phyloP scores from a whole-genome alignment of 148 eudicot species.

The Rhododendron vialii region DNA sequence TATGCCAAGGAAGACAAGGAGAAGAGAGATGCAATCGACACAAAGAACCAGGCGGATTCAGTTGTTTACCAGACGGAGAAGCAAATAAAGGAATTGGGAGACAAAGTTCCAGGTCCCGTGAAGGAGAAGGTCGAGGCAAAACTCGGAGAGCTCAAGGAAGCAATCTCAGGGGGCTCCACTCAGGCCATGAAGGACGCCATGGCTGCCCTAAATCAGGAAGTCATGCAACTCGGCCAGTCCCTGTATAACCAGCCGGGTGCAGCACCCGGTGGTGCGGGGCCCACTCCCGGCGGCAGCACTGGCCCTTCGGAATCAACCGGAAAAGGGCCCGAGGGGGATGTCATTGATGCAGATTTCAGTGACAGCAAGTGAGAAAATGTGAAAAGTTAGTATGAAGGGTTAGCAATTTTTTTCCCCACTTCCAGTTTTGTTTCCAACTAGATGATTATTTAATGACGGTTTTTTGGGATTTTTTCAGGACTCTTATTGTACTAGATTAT shows the following conservation, averaged over 20 bases:
- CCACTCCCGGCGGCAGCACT: conserved; percentile 52
- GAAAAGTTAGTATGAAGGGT: background rate
- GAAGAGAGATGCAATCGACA: conserved; percentile 92
- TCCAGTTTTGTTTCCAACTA: background rate
- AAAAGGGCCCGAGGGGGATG: conserved; percentile 93
- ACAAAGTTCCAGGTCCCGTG: conserved; percentile 78
- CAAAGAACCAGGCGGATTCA: conserved; percentile 94
- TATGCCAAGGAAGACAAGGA: conserved; percentile 90
- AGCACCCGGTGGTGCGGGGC: conserved; percentile 54
- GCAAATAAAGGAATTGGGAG: conserved; percentile 88
- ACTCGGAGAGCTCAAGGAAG: conserved; percentile 76
- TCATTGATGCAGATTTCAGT: conserved; percentile 91
- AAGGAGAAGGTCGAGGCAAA: conserved; percentile 91
- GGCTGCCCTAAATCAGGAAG: conserved; percentile 92
- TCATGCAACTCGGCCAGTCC: conserved; percentile 92
- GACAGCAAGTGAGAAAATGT: conserved; percentile 32
- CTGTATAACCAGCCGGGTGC: conserved; percentile 87
- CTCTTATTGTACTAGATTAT: background rate
- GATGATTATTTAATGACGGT: background rate
- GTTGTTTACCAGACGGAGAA: conserved; percentile 92
- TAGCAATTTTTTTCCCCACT: background rate
- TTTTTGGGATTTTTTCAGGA: background rate
- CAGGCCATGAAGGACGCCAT: conserved; percentile 83
- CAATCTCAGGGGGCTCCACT: conserved; percentile 63
- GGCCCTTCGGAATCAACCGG: conserved; percentile 56